Conservation (phyloP, 805 yeast genomes). For the Yamadazyma ubonensis region DNA sequence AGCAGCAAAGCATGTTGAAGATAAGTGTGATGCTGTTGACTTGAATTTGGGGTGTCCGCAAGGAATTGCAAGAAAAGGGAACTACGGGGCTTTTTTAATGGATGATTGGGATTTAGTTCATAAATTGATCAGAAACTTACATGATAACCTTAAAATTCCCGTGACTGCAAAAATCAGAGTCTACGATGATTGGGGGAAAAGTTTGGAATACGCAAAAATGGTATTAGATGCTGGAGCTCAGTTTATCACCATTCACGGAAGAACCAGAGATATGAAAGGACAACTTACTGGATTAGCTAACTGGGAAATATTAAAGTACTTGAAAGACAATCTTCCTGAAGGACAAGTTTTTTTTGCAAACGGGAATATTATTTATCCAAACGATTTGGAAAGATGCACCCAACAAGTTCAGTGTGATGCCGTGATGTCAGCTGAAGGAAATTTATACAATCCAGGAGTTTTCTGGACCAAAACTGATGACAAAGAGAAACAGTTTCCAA, state of each 20-base stretch:
- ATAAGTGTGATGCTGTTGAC: conserved; percentile 92
- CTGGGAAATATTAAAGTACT: conserved; percentile 74
- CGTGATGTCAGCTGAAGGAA: conserved; percentile 97
- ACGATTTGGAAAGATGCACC: conserved; percentile 72
- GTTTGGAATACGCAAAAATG: conserved; percentile 83
- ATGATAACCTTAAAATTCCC: conserved; percentile 73
- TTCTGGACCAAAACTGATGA: conserved; percentile 59
- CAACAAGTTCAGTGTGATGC: conserved; percentile 73
- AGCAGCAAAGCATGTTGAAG: conserved; percentile 81
- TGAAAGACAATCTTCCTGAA: conserved; percentile 72
- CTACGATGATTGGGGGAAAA: conserved; percentile 78
- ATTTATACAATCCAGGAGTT: conserved; percentile 88
- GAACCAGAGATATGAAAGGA: conserved; percentile 97
- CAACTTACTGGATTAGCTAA: conserved; percentile 94
- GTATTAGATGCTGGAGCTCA: conserved; percentile 93
- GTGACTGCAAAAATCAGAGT: conserved; percentile 96
- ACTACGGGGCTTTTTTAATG: conserved; percentile 94
- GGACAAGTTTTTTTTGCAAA: conserved; percentile 91
- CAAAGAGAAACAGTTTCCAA: conserved; percentile 67
- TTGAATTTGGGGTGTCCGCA: conserved; percentile 97
- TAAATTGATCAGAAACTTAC: conserved; percentile 68
- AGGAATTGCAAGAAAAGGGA: conserved; percentile 92
- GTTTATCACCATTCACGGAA: conserved; percentile 90
- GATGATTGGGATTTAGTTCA: conserved; percentile 91
- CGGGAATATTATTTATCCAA: conserved; percentile 91